A percentile compares a stretch with the other conserved stretches of the same genome.
phyloP scores from a whole-genome alignment of 371 early-diverging fungal genomes.

The Neoconidiobolus thromboides region DNA sequence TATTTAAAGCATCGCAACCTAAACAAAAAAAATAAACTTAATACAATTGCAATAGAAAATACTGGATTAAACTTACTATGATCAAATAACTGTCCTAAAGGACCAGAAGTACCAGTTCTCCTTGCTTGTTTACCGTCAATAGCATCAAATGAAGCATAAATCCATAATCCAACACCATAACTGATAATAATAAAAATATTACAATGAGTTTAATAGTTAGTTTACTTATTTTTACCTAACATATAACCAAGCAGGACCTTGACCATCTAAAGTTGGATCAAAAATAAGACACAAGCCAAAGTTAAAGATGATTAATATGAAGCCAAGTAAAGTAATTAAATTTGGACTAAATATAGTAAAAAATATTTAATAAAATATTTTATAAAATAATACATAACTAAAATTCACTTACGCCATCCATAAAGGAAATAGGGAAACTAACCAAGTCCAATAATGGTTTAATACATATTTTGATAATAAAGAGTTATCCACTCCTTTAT shows the following conservation, averaged over 20 bases:
- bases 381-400: background rate
- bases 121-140: slow-evolving; percentile 98
- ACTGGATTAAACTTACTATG: slow-evolving; percentile 28
- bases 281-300: slow-evolving; percentile 34
- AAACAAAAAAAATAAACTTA: background rate
- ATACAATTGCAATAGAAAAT: background rate
- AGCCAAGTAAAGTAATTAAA: slow-evolving; percentile 86
- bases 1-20: slow-evolving; percentile 86
- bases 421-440: slow-evolving; percentile 69
- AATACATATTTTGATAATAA: slow-evolving; percentile 71
- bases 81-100: slow-evolving; percentile 91
- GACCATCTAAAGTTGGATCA: slow-evolving; percentile 54
- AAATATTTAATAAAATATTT: background rate
- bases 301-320: slow-evolving; percentile 67
- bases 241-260: slow-evolving; percentile 72
- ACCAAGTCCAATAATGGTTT: slow-evolving; percentile 75
- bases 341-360: slow-evolving; percentile 59
- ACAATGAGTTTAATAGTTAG: background rate
- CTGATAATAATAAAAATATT: background rate
- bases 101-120: slow-evolving; percentile 77
- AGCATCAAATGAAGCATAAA: slow-evolving; percentile 92
- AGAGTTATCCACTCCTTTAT: slow-evolving; percentile 73
- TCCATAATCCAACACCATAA: slow-evolving; percentile 69
- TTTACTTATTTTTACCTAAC: slow-evolving; percentile 23
- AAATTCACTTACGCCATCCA: slow-evolving; percentile 61